Conservation (phyloP, 257 asterid species). For the Solanum etuberosum region DNA sequence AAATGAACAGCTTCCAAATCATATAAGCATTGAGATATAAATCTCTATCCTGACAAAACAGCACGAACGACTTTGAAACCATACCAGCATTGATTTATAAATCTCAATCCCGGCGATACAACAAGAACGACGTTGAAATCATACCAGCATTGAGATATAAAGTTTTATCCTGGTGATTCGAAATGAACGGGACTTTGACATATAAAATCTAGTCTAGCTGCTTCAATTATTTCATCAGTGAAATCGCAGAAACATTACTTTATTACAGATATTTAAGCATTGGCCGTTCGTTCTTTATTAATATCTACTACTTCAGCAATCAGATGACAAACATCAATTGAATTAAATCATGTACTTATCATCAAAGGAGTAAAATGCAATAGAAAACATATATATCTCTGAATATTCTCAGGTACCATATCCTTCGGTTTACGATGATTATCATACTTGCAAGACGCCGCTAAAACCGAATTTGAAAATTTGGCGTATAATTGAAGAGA, state of each 20-base stretch:
- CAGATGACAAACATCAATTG: background rate
- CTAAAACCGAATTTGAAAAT: background rate
- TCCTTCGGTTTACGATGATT: background rate
- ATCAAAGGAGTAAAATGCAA: background rate
- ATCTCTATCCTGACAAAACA: background rate
- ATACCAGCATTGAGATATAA: background rate
- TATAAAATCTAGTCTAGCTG: background rate
- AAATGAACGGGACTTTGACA: background rate
- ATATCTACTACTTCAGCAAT: background rate
- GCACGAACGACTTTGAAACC: background rate
- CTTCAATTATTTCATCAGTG: background rate
- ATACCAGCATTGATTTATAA: background rate
- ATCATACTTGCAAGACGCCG: background rate
- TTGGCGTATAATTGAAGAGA: background rate
- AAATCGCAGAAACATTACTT: background rate
- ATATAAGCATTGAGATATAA: background rate
- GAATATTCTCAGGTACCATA: background rate
- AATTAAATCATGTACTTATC: background rate
- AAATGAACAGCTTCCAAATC: background rate
- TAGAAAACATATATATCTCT: background rate
- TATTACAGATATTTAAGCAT: background rate
- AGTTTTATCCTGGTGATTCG: too few relatives aligned
- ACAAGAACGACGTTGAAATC: background rate
- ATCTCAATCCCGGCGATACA: background rate
- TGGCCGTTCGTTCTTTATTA: background rate